Evolutionary conservation across 2,329 filamentous ascomycete species (phyloP).

Genomic region (Ophiostoma himal-ulmi): DNA sequence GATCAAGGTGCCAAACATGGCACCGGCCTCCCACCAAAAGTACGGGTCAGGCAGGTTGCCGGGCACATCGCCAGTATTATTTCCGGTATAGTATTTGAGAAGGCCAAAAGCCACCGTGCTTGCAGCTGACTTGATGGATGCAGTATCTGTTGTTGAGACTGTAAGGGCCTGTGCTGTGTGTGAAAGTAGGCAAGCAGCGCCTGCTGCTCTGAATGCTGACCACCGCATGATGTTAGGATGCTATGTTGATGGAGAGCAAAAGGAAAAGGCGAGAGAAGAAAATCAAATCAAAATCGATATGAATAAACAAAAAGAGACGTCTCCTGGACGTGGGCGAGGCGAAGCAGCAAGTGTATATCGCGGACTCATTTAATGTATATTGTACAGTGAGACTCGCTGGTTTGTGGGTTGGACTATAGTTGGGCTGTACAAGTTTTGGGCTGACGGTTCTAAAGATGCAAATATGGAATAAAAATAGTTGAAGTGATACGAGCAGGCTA

Average conservation of each 20-base stretch:
- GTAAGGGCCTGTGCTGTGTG: conserved; percentile 24
- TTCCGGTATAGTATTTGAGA: conserved; percentile 49
- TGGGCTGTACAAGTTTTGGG: background rate
- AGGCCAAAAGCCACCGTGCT: conserved; percentile 37
- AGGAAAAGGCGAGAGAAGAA: background rate
- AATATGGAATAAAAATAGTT: background rate
- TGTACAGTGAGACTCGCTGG: background rate
- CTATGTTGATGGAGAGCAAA: background rate
- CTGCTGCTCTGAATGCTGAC: conserved; percentile 17
- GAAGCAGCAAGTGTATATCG: background rate
- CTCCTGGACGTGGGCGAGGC: conserved; percentile 13
- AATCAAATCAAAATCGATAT: background rate
- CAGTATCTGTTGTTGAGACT: conserved; percentile 28
- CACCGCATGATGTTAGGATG: conserved; percentile 13
- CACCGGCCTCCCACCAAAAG: conserved; percentile 72
- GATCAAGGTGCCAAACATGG: conserved; percentile 64
- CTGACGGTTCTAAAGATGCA: background rate
- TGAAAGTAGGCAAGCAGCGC: conserved; percentile 22
- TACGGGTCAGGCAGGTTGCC: conserved; percentile 56
- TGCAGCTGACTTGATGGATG: conserved; percentile 46
- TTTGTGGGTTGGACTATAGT: background rate
- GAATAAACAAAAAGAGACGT: background rate
- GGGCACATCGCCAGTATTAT: conserved; percentile 53
- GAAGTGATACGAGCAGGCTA: background rate
- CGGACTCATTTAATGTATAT: background rate